phyloP scores from a whole-genome alignment of 768 basidiomycete species.

The Auriscalpium vulgare region DNA sequence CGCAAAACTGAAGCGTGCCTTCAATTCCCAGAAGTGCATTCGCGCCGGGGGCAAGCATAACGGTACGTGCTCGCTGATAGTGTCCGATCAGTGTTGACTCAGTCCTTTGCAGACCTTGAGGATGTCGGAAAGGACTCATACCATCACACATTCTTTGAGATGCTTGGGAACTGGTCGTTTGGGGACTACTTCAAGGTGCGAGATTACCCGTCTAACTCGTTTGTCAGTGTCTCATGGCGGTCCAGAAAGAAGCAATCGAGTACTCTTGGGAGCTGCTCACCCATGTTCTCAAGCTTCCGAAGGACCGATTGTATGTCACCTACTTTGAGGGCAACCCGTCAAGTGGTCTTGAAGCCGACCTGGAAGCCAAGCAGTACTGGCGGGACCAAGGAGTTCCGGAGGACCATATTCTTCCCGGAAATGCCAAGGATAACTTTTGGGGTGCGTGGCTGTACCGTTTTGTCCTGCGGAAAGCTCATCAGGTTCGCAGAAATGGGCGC shows the following conservation, averaged over 20 bases:
- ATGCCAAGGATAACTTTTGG: slow-evolving; percentile 99
- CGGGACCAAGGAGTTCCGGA: slow-evolving; percentile 81
- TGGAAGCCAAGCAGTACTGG: slow-evolving; percentile 86
- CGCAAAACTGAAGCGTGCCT: slow-evolving; percentile 85
- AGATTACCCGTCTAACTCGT: not conserved
- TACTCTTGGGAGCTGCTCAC: slow-evolving; percentile 97
- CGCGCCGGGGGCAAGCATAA: slow-evolving; percentile 99
- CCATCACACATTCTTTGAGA: slow-evolving; percentile 98
- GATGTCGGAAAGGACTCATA: slow-evolving; percentile 99
- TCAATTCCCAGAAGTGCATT: slow-evolving; percentile 97
- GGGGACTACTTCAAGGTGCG: slow-evolving; percentile 98
- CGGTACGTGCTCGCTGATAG: slow-evolving; percentile 37
- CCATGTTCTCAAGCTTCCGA: slow-evolving; percentile 76
- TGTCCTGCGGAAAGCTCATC: not conserved
- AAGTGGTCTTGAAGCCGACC: slow-evolving; percentile 78
- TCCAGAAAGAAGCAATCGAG: slow-evolving; percentile 82
- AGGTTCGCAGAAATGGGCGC: slow-evolving; percentile 85
- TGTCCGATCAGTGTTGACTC: not conserved
- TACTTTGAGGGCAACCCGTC: slow-evolving; percentile 95
- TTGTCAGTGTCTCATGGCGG: not conserved
- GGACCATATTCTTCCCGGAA: slow-evolving; percentile 87
- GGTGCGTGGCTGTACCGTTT: slow-evolving; percentile 40
- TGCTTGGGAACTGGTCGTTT: slow-evolving; percentile 99
- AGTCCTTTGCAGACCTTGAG: slow-evolving; percentile 67
- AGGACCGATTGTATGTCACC: slow-evolving; percentile 90